Base-by-base conservation (phyloP, 2,329 filamentous ascomycete species). In the Xylaria hypoxylon region DNA sequence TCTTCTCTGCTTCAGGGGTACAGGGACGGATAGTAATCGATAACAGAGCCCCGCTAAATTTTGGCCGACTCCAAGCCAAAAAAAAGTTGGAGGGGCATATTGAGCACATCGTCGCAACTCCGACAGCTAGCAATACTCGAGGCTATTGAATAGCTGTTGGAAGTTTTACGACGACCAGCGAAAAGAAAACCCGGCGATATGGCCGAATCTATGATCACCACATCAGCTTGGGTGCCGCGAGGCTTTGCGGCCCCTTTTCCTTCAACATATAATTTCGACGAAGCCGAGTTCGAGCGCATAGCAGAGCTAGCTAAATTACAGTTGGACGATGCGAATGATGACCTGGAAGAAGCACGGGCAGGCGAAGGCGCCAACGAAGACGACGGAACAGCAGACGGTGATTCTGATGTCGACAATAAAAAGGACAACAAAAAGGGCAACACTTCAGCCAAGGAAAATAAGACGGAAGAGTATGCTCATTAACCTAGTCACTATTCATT, bases 291-390 rank as follows among this genome's bases (percentile, higher is more conserved):
- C 74, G 86, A 89, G 75, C 87, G 92, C 74, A 94, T 94, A 81
- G 90, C 90, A 17, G 85, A 87, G 76, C 84, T 94, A 70, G 91
- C 91, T 33, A 89, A 91, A 79, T 83, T 93, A 68, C 91, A 97
- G 81, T 87, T 97, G 35, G 93, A 97, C 76, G 96, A 98, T 80
- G 96, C 96, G 28, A 91, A 95, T 76, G 92, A 94, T 31, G 94
- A 96, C 76, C 81, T 97, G 68, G 88, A 91, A 71, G 89, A 92
- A 73, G 93, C 93, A 11, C 84, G 89, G 75, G 85, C 84, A 40
- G 78, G 79, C 62, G 76, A 74, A 15, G 73, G 67, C 13, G 70
- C 68, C 11, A 45, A 59, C 35, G 52, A 44, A 42, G 44, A 56
- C n/a, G 44, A 28, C 0, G 44, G 19, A 45, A 31, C 28, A 4